Conservation (phyloP, 2,329 filamentous ascomycete species). For the Seiridium unicorne region DNA sequence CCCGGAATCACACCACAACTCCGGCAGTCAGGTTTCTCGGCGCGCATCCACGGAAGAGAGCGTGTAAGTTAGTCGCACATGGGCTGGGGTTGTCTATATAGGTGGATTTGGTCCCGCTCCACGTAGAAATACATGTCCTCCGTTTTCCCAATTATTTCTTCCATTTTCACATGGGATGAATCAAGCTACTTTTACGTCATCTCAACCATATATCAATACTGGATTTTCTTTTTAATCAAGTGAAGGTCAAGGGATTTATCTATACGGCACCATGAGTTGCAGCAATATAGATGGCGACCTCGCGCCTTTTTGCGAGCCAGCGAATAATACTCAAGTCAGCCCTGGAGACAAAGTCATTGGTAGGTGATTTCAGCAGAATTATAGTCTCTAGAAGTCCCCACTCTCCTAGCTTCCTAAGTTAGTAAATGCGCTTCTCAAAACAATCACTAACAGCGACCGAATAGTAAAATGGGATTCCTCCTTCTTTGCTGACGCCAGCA, state of each 20-base stretch:
- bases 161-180: too few species aligned
- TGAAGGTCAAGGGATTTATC: neutral
- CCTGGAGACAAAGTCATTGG: neutral
- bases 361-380: neutral
- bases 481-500: neutral
- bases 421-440: too few species aligned
- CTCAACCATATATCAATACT: too few species aligned
- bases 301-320: conserved; percentile 5
- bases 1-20: neutral
- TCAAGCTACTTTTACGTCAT: too few species aligned
- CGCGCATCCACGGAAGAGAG: neutral
- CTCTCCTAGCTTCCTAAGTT: too few species aligned
- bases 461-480: neutral
- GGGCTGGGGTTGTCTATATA: neutral
- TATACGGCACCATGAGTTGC: neutral
- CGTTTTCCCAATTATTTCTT: too few species aligned
- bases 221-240: too few species aligned
- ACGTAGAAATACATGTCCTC: too few species aligned
- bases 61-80: neutral
- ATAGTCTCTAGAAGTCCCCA: too few species aligned
- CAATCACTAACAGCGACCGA: neutral
- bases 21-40: neutral
- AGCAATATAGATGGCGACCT: conserved; percentile 4
- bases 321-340: neutral
- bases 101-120: too few species aligned